A percentile compares a stretch with the other conserved stretches of the same genome.
Evolutionary conservation across 1,139 yeast species (phyloP).

Genomic region (Blastobotrys elegans): DNA sequence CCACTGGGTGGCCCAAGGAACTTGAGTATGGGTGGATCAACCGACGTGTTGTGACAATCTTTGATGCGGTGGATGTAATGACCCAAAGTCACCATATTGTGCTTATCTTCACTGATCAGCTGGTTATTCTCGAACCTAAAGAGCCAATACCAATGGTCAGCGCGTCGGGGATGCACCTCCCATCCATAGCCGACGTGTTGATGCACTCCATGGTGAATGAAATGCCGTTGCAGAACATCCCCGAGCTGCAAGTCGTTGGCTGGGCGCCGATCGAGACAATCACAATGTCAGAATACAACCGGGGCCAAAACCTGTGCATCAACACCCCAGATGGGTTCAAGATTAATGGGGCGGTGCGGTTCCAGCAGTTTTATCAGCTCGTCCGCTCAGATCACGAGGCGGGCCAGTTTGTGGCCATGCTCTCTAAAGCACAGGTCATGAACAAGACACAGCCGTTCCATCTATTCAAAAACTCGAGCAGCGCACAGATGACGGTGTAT

Average conservation of each 20-base stretch:
- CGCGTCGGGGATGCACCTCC: conserved; percentile 42
- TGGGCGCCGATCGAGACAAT: conserved; percentile 63
- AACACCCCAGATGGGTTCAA: conserved; percentile 1
- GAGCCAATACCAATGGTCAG: conserved; percentile 29
- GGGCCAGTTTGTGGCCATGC: conserved; percentile 52
- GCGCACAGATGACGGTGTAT: conserved; percentile 48
- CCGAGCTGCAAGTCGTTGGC: conserved; percentile 59
- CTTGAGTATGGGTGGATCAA: conserved; percentile 85
- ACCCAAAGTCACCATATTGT: conserved; percentile 42
- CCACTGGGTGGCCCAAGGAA: conserved; percentile 81
- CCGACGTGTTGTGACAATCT: conserved; percentile 78
- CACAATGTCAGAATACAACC: conserved; percentile 29
- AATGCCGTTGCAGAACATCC: conserved; percentile 68
- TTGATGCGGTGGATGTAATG: conserved; percentile 49
- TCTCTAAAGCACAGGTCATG: conserved; percentile 73
- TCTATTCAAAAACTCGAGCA: conserved; percentile 48
- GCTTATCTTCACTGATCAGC: conserved; percentile 73
- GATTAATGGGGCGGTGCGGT: conserved; percentile 12
- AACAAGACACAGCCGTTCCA: conserved; percentile 84
- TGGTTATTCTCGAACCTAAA: conserved; percentile 52
- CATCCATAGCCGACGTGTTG: conserved; percentile 70
- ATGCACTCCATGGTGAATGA: conserved; percentile 90
- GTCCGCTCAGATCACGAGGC: conserved; percentile 35
- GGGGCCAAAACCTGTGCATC: conserved; percentile 20
- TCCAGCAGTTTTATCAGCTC: conserved; percentile 31